Evolutionary conservation across 148 eudicot species (phyloP).

Genomic region (Amaranthus hypochondriacus): DNA sequence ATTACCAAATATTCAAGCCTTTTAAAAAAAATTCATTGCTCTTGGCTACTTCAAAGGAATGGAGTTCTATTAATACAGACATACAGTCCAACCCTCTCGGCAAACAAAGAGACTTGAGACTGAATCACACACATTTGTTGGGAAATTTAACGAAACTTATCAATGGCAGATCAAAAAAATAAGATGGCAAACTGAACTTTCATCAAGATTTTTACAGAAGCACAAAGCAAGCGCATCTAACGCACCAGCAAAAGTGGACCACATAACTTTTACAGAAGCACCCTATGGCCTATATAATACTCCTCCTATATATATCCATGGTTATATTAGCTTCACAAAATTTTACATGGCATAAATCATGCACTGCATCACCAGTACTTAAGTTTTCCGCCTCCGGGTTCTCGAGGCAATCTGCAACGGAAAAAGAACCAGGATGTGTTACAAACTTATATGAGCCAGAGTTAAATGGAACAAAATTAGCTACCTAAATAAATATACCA

Average conservation of each 20-base stretch:
- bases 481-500: neutral
- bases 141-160: too few relatives aligned
- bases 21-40: too few relatives aligned
- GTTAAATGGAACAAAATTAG: neutral
- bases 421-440: neutral
- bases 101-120: too few relatives aligned
- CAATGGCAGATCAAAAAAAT: too few relatives aligned
- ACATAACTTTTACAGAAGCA: conserved; percentile 15
- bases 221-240: too few relatives aligned
- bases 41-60: too few relatives aligned
- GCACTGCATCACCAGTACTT: conserved; percentile 1
- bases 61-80: too few relatives aligned
- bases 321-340: conserved; percentile 2
- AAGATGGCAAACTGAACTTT: too few relatives aligned
- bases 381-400: conserved; percentile 43
- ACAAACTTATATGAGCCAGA: too few relatives aligned
- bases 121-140: too few relatives aligned
- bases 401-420: conserved; percentile 41
- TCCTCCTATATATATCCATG: neutral
- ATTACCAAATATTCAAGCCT: too few relatives aligned
- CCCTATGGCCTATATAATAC: neutral
- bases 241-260: neutral
- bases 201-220: neutral
- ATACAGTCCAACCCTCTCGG: too few relatives aligned
- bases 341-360: neutral